These are phyloP conservation scores for Colletotrichum nymphaeae DNA, from an alignment of 2,329 filamentous ascomycete genomes.

Conservation along the genomic window DNA sequence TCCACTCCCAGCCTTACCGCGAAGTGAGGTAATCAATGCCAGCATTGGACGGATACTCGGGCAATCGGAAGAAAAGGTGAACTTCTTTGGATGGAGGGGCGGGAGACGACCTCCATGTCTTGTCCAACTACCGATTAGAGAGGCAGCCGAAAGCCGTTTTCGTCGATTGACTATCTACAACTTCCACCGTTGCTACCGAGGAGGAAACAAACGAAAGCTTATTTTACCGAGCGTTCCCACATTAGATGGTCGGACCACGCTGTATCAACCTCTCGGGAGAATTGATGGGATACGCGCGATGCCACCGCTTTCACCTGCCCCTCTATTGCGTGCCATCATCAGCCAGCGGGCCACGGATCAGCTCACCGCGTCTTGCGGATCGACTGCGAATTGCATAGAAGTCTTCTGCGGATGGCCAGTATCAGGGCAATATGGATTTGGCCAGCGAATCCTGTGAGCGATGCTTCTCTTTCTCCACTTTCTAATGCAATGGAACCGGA, in stretches of 20 bases:
- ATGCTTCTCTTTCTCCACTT: neutral
- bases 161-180: neutral
- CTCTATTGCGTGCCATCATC: constrained; percentile 8
- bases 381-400: constrained; percentile 42
- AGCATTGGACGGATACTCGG: neutral
- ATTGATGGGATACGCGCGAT: neutral
- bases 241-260: neutral
- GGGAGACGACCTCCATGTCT: neutral
- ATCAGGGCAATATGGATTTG: constrained; percentile 67
- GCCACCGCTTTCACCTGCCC: neutral
- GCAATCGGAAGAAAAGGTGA: neutral
- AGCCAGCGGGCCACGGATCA: neutral
- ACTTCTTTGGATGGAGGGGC: neutral
- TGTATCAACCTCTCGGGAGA: neutral
- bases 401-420: constrained; percentile 69
- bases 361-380: constrained; percentile 23
- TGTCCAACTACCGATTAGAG: neutral
- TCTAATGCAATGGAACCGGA: neutral
- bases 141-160: neutral
- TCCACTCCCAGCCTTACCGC: neutral
- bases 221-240: neutral
- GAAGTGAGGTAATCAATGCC: neutral
- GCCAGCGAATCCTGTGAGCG: constrained; percentile 62
- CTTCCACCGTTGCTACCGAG: neutral
- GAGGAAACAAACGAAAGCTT: neutral